A percentile compares a stretch with the other conserved stretches of the same genome.
Evolutionary conservation across 148 eudicot species (phyloP).

Genomic region (Rhododendron kiyosumense): DNA sequence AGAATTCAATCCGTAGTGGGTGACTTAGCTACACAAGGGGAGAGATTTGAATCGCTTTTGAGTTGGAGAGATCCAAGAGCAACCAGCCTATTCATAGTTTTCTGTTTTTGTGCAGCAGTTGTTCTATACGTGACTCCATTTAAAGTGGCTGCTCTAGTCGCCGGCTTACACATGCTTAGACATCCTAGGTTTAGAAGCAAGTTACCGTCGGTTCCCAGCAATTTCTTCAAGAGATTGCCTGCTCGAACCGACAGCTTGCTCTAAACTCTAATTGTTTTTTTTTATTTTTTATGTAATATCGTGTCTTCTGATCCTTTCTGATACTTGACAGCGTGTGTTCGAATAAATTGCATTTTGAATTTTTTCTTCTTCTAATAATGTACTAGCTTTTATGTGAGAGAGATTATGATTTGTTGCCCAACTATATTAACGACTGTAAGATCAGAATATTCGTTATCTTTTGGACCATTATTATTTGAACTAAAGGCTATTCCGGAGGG

Average conservation of each 20-base stretch:
- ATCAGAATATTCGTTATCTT: too few species aligned
- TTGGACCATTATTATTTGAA: too few species aligned
- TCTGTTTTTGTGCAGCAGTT: slow-evolving; percentile 31
- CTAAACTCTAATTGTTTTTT: background rate
- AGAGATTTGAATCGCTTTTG: slow-evolving; percentile 27
- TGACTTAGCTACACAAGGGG: slow-evolving; percentile 42
- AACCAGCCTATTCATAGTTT: slow-evolving; percentile 30
- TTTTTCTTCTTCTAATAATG: background rate
- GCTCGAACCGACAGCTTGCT: slow-evolving; percentile 35
- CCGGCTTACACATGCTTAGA: slow-evolving; percentile 29
- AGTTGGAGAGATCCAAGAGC: slow-evolving; percentile 44
- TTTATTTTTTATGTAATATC: too few species aligned
- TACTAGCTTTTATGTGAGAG: background rate
- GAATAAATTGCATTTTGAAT: background rate
- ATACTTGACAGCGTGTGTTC: background rate
- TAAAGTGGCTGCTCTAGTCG: slow-evolving; percentile 26
- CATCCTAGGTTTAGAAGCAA: slow-evolving; percentile 39
- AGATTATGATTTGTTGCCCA: background rate
- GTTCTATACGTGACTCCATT: slow-evolving; percentile 34
- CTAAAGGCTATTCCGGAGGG: too few species aligned
- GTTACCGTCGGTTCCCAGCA: slow-evolving; percentile 35
- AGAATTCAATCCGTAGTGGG: slow-evolving; percentile 40
- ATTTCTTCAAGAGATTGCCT: slow-evolving; percentile 40
- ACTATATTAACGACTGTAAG: background rate
- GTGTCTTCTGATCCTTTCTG: background rate